A percentile compares a stretch with the other conserved stretches of the same genome.
Conservation (phyloP, 305 asterid species). For the Fraxinus albicans region DNA sequence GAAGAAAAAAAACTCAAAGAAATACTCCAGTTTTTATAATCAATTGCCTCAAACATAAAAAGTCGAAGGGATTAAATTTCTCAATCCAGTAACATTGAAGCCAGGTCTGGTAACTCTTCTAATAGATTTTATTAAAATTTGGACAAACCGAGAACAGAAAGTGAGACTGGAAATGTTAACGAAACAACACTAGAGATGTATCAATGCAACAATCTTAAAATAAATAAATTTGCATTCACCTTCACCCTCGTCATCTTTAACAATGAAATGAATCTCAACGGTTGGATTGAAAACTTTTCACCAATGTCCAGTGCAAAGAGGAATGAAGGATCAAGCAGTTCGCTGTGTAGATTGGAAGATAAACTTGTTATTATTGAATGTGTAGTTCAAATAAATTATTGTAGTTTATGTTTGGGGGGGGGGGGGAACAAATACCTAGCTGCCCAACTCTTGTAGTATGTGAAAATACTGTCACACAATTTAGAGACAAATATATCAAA, state of each 20-base stretch:
- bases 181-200: too few relatives aligned
- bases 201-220: neutral
- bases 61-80: neutral
- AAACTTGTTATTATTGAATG: constrained; percentile 1
- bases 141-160: neutral
- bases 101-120: neutral
- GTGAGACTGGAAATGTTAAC: neutral
- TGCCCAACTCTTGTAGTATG: constrained; percentile 96
- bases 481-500: constrained; percentile 86
- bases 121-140: neutral
- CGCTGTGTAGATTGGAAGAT: constrained; percentile 51
- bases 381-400: constrained; percentile 10
- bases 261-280: constrained; percentile 76
- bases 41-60: neutral
- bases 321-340: constrained; percentile 92
- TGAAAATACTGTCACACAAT: constrained; percentile 76
- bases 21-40: neutral
- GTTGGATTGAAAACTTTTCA: constrained; percentile 84
- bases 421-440: constrained; percentile 58
- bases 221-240: constrained; percentile 40
- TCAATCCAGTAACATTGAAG: neutral
- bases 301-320: constrained; percentile 85
- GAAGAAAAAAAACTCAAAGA: neutral
- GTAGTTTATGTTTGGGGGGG: neutral
- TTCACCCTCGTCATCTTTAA: constrained; percentile 85